phyloP scores from a whole-genome alignment of 75 land plant genomes.

The Adiantum capillusveneris region DNA sequence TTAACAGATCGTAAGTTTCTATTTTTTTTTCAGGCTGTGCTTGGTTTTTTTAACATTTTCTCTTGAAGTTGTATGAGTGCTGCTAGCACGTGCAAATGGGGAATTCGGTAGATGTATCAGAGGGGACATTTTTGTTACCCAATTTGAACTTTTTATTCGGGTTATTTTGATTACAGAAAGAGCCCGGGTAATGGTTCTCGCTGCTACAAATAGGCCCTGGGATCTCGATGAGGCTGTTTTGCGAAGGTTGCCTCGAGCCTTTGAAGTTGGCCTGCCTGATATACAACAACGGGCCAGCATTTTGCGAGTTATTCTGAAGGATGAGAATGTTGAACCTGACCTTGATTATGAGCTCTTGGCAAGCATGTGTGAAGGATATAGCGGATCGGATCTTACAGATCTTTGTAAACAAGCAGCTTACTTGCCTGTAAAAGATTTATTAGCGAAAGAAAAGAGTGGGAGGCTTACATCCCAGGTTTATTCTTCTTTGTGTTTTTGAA shows the following conservation, averaged over 20 bases:
- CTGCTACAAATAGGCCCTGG: slow-evolving; percentile 97
- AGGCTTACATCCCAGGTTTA: slow-evolving; percentile 24
- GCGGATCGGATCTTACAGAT: slow-evolving; percentile 87
- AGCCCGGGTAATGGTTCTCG: slow-evolving; percentile 96
- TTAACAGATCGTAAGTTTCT: slow-evolving; percentile 89
- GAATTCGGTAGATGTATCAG: too few relatives aligned
- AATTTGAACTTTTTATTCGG: background rate
- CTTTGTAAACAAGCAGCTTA: slow-evolving; percentile 95
- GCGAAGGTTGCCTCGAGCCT: slow-evolving; percentile 79
- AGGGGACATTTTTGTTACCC: background rate
- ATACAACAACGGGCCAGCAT: slow-evolving; percentile 65
- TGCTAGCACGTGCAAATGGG: too few relatives aligned
- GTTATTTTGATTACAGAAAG: slow-evolving; percentile 37
- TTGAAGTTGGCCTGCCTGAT: slow-evolving; percentile 91
- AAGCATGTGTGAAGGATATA: slow-evolving; percentile 69
- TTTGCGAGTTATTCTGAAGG: slow-evolving; percentile 75
- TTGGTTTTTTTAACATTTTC: background rate
- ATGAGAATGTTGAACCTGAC: slow-evolving; percentile 57
- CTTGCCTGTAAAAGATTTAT: slow-evolving; percentile 75
- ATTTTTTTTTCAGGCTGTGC: background rate
- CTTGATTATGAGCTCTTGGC: slow-evolving; percentile 68
- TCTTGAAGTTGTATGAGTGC: slow-evolving; percentile 4
- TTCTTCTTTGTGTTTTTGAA: background rate
- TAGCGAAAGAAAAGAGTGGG: slow-evolving; percentile 63
- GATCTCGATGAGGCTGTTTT: slow-evolving; percentile 98